phyloP scores from a whole-genome alignment of 306 rosid genomes.

The Mimosa pudica region DNA sequence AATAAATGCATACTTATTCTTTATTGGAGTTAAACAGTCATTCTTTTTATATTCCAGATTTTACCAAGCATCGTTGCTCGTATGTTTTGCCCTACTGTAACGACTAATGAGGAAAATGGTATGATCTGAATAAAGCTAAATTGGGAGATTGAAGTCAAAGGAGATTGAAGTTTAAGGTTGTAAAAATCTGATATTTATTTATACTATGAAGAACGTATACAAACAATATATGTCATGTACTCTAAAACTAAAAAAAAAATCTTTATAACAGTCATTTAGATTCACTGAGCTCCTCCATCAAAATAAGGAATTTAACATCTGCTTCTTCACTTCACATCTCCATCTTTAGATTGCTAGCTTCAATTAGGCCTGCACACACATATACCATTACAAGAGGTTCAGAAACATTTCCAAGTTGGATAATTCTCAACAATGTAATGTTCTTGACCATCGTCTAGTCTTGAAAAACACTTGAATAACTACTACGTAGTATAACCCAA shows the following conservation, averaged over 20 bases:
- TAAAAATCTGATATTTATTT: conserved; percentile 46
- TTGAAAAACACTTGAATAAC: no score
- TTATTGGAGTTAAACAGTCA: neutral
- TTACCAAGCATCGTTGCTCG: neutral
- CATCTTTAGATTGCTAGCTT: conserved; percentile 73
- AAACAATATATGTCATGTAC: conserved; percentile 64
- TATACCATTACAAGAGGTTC: neutral
- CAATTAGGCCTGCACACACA: conserved; percentile 55
- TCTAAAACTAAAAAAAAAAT: conserved; percentile 32
- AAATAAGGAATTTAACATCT: conserved; percentile 42
- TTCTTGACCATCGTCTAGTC: neutral
- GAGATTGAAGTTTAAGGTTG: neutral
- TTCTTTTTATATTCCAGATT: neutral
- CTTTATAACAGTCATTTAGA: conserved; percentile 36
- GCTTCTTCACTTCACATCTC: conserved; percentile 64
- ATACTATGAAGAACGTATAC: conserved; percentile 58
- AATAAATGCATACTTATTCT: neutral
- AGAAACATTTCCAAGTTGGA: neutral
- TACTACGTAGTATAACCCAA: no score
- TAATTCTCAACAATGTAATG: neutral
- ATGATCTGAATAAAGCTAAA: neutral
- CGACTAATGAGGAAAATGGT: neutral
- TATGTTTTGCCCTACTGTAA: neutral
- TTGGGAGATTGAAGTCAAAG: conserved; percentile 36
- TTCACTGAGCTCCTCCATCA: conserved; percentile 45